phyloP scores from a whole-genome alignment of 371 early-diverging fungal genomes.

The Neoconidiobolus thromboides region DNA sequence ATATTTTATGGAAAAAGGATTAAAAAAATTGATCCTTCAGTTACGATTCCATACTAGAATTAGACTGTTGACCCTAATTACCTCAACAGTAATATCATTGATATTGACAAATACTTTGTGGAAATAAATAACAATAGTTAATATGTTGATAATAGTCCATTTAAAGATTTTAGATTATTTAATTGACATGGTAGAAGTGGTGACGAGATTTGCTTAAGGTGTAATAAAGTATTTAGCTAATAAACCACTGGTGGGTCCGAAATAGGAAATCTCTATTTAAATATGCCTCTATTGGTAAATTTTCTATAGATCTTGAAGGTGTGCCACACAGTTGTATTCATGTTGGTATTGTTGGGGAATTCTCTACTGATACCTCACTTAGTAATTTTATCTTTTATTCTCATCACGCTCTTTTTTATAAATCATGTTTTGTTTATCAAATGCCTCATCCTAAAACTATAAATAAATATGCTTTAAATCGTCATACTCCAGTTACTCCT shows the following conservation, averaged over 20 bases:
- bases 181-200: neutral
- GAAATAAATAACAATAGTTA: conserved; percentile 3
- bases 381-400: conserved; percentile 4
- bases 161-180: conserved; percentile 2
- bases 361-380: conserved; percentile 14
- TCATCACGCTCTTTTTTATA: conserved; percentile 9
- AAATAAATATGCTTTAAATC: neutral
- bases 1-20: neutral
- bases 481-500: neutral
- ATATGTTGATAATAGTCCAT: conserved; percentile 10
- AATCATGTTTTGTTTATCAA: conserved; percentile 6
- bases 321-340: conserved; percentile 27
- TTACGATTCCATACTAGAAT: conserved; percentile 7
- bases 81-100: neutral
- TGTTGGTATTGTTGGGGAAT: conserved; percentile 20
- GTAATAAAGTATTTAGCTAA: neutral
- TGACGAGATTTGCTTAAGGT: neutral
- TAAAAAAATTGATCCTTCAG: neutral
- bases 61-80: neutral
- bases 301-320: conserved; percentile 10
- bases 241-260: neutral
- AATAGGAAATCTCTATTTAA: neutral
- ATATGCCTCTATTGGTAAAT: conserved; percentile 3
- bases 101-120: neutral
- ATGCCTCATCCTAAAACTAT: neutral